These are phyloP conservation scores for Apiosordaria backusii DNA, from an alignment of 495 filamentous ascomycete species.

Conservation along the genomic window DNA sequence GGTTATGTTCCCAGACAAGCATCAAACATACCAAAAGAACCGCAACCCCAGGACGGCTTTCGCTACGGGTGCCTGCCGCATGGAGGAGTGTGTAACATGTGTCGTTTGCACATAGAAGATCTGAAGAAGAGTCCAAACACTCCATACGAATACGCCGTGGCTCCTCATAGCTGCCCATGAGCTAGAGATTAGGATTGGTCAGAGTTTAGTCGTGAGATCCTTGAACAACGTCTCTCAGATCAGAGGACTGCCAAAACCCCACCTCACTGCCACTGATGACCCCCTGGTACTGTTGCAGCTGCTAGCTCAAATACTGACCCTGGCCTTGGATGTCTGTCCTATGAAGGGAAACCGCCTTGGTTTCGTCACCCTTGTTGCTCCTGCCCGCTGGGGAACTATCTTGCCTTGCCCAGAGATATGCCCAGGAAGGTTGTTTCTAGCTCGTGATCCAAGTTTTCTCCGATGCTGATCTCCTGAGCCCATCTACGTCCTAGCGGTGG, in stretches of 20 bases:
- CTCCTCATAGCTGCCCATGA: neutral
- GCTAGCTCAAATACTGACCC: constrained; percentile 3
- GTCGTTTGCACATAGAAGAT: constrained; percentile 18
- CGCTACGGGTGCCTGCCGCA: constrained; percentile 13
- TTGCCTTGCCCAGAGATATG: constrained; percentile 15
- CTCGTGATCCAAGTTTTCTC: constrained; percentile 29
- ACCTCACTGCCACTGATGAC: constrained; percentile 13
- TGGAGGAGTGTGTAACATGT: constrained; percentile 4
- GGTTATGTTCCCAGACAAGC: constrained; percentile 42
- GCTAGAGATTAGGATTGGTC: constrained; percentile 14
- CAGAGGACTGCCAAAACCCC: constrained; percentile 16
- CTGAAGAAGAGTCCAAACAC: constrained; percentile 27
- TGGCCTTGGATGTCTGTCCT: neutral
- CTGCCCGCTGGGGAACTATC: constrained; percentile 11
- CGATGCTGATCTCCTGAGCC: neutral
- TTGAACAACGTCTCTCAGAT: constrained; percentile 11
- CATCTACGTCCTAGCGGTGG: constrained; percentile 4
- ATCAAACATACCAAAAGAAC: constrained; percentile 43
- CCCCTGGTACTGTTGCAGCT: constrained; percentile 10
- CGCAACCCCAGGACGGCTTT: constrained; percentile 18
- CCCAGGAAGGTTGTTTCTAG: constrained; percentile 19
- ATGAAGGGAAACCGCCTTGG: constrained; percentile 7
- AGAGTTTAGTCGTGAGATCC: constrained; percentile 15
- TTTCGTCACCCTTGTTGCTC: constrained; percentile 25
- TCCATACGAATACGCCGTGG: neutral